Conservation (phyloP, 306 rosid species). For the Dryas octopetala region DNA sequence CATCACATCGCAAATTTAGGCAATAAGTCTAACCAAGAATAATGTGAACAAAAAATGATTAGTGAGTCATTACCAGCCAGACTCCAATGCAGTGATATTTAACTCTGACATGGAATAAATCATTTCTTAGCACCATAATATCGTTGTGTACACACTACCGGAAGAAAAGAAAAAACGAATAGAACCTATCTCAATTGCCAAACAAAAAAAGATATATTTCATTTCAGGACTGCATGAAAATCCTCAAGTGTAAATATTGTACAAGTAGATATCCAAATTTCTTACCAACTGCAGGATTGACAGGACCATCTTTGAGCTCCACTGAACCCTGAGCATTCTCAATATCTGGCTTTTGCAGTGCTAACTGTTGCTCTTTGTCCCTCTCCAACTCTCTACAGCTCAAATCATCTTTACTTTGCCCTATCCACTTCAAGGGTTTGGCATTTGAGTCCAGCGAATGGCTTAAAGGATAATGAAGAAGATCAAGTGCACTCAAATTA, state of each 20-base stretch:
- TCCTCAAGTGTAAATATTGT: constrained; percentile 8
- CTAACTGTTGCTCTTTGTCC: constrained; percentile 38
- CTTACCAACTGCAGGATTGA: constrained; percentile 55
- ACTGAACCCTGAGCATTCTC: constrained; percentile 36
- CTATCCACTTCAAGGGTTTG: constrained; percentile 31
- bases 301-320: constrained; percentile 36
- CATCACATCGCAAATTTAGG: constrained; percentile 20
- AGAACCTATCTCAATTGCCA: not conserved
- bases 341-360: constrained; percentile 28
- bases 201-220: not conserved
- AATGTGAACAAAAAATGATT: not conserved
- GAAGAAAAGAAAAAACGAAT: not conserved
- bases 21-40: constrained; percentile 9
- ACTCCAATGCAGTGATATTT: constrained; percentile 8
- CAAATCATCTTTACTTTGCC: constrained; percentile 37
- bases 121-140: constrained; percentile 10
- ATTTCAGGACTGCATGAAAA: not conserved
- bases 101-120: constrained; percentile 17
- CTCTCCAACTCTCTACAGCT: constrained; percentile 30
- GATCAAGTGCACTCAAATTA: constrained; percentile 26
- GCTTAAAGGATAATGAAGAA: constrained; percentile 44
- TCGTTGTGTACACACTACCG: not conserved
- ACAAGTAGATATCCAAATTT: constrained; percentile 18
- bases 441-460: constrained; percentile 58
- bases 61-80: constrained; percentile 16